These are phyloP conservation scores for Phanerodontia chrysosporium DNA, from an alignment of 768 basidiomycete species.

Conservation along the genomic window DNA sequence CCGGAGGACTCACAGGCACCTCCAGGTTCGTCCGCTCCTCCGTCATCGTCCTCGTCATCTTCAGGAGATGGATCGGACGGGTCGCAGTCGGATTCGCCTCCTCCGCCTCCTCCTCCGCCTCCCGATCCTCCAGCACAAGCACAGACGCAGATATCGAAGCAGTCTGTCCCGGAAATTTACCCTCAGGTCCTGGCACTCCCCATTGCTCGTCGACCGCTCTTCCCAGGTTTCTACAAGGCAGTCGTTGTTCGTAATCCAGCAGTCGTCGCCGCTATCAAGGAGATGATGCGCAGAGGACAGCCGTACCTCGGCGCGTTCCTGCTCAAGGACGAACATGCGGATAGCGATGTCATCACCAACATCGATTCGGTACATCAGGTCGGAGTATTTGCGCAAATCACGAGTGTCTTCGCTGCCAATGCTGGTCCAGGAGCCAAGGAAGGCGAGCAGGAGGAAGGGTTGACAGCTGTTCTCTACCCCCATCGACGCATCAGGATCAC, in stretches of 20 bases:
- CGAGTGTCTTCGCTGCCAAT: constrained; percentile 77
- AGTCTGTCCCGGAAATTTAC: constrained; percentile 85
- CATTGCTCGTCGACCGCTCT: constrained; percentile 90
- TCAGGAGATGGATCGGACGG: constrained; percentile 29
- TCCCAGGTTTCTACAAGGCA: constrained; percentile 98
- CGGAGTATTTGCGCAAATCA: constrained; percentile 96
- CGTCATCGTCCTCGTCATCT: constrained; percentile 39
- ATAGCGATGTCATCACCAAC: constrained; percentile 90
- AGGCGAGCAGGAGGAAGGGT: constrained; percentile 75
- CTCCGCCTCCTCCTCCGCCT: constrained; percentile 37
- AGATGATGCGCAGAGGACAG: constrained; percentile 95
- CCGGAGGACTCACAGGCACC: constrained; percentile 25
- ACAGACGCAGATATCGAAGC: constrained; percentile 68
- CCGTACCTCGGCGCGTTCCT: constrained; percentile 97
- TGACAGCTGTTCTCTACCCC: constrained; percentile 94
- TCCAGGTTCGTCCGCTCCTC: constrained; percentile 31
- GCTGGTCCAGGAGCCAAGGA: constrained; percentile 56
- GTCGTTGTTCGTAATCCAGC: constrained; percentile 89
- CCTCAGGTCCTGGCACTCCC: constrained; percentile 94
- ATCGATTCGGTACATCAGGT: constrained; percentile 85
- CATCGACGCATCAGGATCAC: constrained; percentile 88
- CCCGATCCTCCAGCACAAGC: constrained; percentile 33
- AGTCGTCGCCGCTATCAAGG: constrained; percentile 91
- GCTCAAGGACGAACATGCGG: constrained; percentile 88
- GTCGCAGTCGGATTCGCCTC: constrained; percentile 29